These are phyloP conservation scores for Hamamelis virginiana DNA, from an alignment of 164 flowering plant species.

Conservation along the genomic window DNA sequence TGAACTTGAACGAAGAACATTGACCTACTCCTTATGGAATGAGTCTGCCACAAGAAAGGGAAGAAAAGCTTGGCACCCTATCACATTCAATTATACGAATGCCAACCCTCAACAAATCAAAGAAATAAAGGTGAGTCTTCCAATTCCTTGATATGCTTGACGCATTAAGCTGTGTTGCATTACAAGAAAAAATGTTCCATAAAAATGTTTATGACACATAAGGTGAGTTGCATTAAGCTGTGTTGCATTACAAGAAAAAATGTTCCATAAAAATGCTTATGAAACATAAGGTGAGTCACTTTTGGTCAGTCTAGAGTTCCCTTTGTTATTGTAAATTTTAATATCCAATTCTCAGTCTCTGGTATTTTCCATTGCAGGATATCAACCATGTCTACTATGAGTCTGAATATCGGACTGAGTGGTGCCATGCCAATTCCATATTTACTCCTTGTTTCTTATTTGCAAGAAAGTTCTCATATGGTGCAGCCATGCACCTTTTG, in stretches of 20 bases:
- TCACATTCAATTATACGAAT: slow-evolving; percentile 57
- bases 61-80: slow-evolving; percentile 73
- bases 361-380: slow-evolving; percentile 34
- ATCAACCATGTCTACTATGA: slow-evolving; percentile 72
- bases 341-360: background rate
- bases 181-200: no score
- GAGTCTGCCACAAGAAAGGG: slow-evolving; percentile 48
- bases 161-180: no score
- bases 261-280: no score
- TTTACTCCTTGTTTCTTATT: slow-evolving; percentile 70
- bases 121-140: slow-evolving; percentile 61
- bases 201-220: no score
- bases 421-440: slow-evolving; percentile 63
- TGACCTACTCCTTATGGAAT: slow-evolving; percentile 82
- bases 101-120: slow-evolving; percentile 56
- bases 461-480: slow-evolving; percentile 80
- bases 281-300: no score
- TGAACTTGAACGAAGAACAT: slow-evolving; percentile 79
- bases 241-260: no score
- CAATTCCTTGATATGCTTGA: background rate
- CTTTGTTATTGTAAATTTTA: background rate
- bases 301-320: background rate
- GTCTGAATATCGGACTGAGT: slow-evolving; percentile 75
- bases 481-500: slow-evolving; percentile 84
- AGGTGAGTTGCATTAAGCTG: no score